These are phyloP conservation scores for Linaria vulgaris DNA, from an alignment of 257 asterid genomes.

Conservation along the genomic window DNA sequence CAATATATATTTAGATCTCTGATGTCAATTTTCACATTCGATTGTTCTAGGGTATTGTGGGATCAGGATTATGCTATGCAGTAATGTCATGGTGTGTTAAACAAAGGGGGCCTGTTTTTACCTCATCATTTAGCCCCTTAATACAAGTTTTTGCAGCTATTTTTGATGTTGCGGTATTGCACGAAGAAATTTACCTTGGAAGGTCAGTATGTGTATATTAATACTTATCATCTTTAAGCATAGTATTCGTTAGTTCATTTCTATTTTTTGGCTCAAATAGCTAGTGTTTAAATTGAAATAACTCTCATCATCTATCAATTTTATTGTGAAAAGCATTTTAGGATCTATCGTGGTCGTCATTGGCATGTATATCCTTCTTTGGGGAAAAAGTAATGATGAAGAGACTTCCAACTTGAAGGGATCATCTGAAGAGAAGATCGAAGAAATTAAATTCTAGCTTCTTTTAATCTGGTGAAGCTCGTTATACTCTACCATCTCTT, in stretches of 20 bases:
- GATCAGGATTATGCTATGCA: slow-evolving; percentile 67
- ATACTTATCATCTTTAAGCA: neutral
- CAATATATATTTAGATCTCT: neutral
- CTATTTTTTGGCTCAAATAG: neutral
- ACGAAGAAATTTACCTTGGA: slow-evolving; percentile 64
- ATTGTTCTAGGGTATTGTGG: slow-evolving; percentile 56
- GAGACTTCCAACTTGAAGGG: slow-evolving; percentile 20
- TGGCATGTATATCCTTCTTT: slow-evolving; percentile 67
- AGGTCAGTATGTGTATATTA: slow-evolving; percentile 35
- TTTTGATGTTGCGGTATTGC: slow-evolving; percentile 60
- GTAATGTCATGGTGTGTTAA: slow-evolving; percentile 77
- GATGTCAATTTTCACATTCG: neutral
- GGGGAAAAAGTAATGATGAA: slow-evolving; percentile 71
- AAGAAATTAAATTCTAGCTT: too few relatives aligned
- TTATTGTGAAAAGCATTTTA: slow-evolving; percentile 48
- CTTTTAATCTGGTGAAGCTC: neutral
- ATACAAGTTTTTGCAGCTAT: slow-evolving; percentile 68
- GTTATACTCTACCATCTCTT: neutral
- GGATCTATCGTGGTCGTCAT: slow-evolving; percentile 61
- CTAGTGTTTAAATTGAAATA: neutral
- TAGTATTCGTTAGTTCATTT: neutral
- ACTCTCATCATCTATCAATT: neutral
- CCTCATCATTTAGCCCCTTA: slow-evolving; percentile 77
- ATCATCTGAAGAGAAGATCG: neutral
- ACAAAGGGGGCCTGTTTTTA: slow-evolving; percentile 71